phyloP scores from a whole-genome alignment of 192 early-diverging fungal genomes.

The Coemansia sp. region DNA sequence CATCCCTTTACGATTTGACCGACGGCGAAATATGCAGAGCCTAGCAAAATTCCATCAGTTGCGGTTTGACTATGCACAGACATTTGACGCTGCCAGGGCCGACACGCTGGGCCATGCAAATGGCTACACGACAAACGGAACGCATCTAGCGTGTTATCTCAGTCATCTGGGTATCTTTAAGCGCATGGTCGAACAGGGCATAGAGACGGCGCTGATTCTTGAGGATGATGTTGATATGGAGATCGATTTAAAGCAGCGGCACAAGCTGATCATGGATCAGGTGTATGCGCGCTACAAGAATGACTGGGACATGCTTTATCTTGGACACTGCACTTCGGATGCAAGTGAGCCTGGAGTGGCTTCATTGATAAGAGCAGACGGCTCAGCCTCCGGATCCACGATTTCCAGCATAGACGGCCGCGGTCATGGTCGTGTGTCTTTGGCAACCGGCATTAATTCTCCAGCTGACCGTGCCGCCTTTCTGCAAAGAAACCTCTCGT shows the following conservation, averaged over 20 bases:
- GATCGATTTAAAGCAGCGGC: conserved; percentile 28
- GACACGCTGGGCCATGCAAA: conserved; percentile 8
- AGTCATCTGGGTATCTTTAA: conserved; percentile 33
- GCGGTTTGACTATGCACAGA: conserved; percentile 20
- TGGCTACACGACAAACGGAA: conserved; percentile 26
- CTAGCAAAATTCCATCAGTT: conserved; percentile 30
- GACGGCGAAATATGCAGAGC: conserved; percentile 35
- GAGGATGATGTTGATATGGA: conserved; percentile 53
- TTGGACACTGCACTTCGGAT: conserved; percentile 50
- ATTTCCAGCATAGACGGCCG: background rate
- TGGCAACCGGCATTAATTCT: background rate
- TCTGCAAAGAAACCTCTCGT: conserved; percentile 4
- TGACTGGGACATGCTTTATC: conserved; percentile 55
- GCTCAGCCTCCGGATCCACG: background rate
- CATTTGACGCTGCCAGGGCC: conserved; percentile 12
- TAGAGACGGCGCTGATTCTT: conserved; percentile 37
- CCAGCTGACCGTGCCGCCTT: conserved; percentile 6
- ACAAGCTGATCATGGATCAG: conserved; percentile 18
- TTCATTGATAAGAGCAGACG: background rate
- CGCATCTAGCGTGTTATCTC: conserved; percentile 46
- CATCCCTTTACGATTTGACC: conserved; percentile 25
- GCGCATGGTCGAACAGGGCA: conserved; percentile 20
- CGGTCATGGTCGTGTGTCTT: background rate
- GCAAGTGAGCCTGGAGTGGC: conserved; percentile 20
- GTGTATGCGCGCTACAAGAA: conserved; percentile 8